Conservation (phyloP, 129 eudicot species). For the Pulicaria dysenterica region DNA sequence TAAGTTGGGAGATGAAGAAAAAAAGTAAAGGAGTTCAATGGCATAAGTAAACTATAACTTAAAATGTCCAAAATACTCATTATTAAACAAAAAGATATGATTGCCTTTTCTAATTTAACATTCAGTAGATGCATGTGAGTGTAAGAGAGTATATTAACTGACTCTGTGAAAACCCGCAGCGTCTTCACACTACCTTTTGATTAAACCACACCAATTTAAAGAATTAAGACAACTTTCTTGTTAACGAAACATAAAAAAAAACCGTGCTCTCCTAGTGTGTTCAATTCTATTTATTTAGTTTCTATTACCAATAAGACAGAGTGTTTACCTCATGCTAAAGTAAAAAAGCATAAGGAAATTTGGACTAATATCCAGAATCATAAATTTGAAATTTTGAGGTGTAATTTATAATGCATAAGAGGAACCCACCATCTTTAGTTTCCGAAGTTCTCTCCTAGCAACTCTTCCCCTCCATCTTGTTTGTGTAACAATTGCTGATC, state of each 20-base stretch:
- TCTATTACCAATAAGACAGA: slow-evolving; percentile 1
- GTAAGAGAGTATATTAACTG: neutral
- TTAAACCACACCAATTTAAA: neutral
- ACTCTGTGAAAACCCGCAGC: slow-evolving; percentile 1
- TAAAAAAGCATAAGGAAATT: slow-evolving; percentile 4
- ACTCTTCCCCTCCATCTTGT: slow-evolving; percentile 93
- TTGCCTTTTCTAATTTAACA: neutral
- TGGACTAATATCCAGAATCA: slow-evolving; percentile 14
- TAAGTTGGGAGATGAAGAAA: slow-evolving; percentile 16
- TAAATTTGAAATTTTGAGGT: slow-evolving; percentile 14
- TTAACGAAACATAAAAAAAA: neutral
- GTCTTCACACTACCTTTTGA: slow-evolving; percentile 6
- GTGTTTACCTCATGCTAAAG: slow-evolving; percentile 5
- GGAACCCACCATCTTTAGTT: slow-evolving; percentile 74
- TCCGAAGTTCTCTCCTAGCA: slow-evolving; percentile 79
- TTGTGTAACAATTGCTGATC: slow-evolving; percentile 73
- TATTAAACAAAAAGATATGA: neutral
- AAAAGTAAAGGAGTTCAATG: slow-evolving; percentile 3
- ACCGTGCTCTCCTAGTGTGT: neutral
- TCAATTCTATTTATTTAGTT: slow-evolving; percentile 9
- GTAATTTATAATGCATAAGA: slow-evolving; percentile 12
- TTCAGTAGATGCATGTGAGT: slow-evolving; percentile 8
- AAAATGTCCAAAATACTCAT: neutral
- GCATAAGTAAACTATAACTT: slow-evolving; percentile 7
- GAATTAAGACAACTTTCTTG: neutral